These are phyloP conservation scores for Imleria badia DNA, from an alignment of 768 basidiomycete genomes.

Conservation along the genomic window DNA sequence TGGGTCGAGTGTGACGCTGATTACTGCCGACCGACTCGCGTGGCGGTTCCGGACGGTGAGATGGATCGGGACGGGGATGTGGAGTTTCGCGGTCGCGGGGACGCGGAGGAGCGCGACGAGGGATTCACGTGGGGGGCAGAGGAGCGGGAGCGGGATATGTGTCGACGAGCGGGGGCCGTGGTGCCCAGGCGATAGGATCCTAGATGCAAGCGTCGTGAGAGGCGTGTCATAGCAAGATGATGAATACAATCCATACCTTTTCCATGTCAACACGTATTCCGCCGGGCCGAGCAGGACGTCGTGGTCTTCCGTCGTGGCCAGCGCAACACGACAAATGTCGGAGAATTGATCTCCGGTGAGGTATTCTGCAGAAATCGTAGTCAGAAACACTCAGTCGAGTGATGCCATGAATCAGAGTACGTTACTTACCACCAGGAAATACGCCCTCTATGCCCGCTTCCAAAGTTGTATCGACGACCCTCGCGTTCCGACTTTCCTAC, in stretches of 20 bases:
- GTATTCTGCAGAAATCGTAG: slow-evolving; percentile 45
- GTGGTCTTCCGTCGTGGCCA: slow-evolving; percentile 43
- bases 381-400: not conserved
- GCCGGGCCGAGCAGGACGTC: slow-evolving; percentile 50
- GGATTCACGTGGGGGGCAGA: slow-evolving; percentile 59
- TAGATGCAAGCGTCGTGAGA: slow-evolving; percentile 19
- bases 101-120: slow-evolving; percentile 65
- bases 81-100: slow-evolving; percentile 63
- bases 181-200: slow-evolving; percentile 46
- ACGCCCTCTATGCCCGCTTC: slow-evolving; percentile 43
- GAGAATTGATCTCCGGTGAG: slow-evolving; percentile 64
- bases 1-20: slow-evolving; percentile 72
- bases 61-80: slow-evolving; percentile 55
- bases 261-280: slow-evolving; percentile 61
- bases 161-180: slow-evolving; percentile 49
- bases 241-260: slow-evolving; percentile 43
- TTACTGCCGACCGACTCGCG: slow-evolving; percentile 60
- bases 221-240: not conserved
- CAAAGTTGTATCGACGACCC: slow-evolving; percentile 52
- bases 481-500: slow-evolving; percentile 46
- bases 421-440: slow-evolving; percentile 46
- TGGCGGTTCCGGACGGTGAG: slow-evolving; percentile 67
- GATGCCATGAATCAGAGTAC: not conserved
- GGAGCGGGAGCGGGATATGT: slow-evolving; percentile 55
- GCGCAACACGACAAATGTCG: slow-evolving; percentile 51